Evolutionary conservation across 331 rosid species (phyloP).

Genomic region (Phaseolus coccineus): DNA sequence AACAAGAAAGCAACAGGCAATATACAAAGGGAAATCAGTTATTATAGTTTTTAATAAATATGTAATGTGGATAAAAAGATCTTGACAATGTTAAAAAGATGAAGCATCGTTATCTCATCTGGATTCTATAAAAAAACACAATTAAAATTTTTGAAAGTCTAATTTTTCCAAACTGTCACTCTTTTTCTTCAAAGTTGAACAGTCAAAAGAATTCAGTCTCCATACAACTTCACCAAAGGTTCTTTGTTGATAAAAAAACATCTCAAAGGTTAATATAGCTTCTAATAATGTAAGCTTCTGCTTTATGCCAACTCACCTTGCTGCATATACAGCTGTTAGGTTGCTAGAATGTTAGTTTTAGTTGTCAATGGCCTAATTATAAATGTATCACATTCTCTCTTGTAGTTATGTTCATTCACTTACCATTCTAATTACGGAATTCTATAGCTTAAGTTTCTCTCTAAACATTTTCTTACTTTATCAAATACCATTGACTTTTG

Average conservation of each 20-base stretch:
- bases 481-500: background rate
- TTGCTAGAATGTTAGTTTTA: background rate
- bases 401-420: background rate
- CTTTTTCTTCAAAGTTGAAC: background rate
- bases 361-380: background rate
- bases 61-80: background rate
- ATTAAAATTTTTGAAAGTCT: background rate
- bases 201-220: background rate
- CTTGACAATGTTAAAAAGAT: background rate
- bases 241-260: too few relatives aligned
- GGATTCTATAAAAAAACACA: background rate
- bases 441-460: slow-evolving; percentile 2
- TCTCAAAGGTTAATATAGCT: background rate
- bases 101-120: background rate
- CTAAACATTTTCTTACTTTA: slow-evolving; percentile 5
- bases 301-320: background rate
- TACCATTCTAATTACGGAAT: background rate
- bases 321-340: background rate
- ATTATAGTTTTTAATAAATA: background rate
- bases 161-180: background rate
- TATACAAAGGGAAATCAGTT: background rate
- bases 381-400: background rate
- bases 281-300: background rate
- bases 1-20: background rate
- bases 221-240: background rate